These are phyloP conservation scores for Aspergillus hiratsukae DNA, from an alignment of 2,329 filamentous ascomycete genomes.

Conservation along the genomic window DNA sequence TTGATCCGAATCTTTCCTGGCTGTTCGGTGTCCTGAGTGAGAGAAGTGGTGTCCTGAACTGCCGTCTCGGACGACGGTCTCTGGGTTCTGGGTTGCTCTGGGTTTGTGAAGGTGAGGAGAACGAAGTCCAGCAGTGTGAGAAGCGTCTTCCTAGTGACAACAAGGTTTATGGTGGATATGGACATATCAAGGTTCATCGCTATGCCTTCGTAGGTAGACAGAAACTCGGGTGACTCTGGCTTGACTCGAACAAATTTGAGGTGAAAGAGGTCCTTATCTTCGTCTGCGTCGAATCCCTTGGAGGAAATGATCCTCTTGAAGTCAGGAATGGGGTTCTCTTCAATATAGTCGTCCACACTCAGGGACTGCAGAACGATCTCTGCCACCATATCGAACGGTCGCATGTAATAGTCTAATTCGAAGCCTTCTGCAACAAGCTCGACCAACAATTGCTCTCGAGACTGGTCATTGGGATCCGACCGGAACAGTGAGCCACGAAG, in stretches of 20 bases:
- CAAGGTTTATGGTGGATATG: conserved; percentile 91
- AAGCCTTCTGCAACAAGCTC: conserved; percentile 90
- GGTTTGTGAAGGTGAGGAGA: conserved; percentile 79
- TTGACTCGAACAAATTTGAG: conserved; percentile 90
- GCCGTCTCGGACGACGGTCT: conserved; percentile 27
- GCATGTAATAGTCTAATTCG: conserved; percentile 77
- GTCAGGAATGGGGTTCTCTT: conserved; percentile 74
- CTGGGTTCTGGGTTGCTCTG: conserved; percentile 45
- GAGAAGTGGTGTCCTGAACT: conserved; percentile 22
- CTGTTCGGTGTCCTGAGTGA: conserved; percentile 29
- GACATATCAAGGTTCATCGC: conserved; percentile 88
- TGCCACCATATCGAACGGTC: conserved; percentile 88
- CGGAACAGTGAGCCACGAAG: conserved; percentile 89
- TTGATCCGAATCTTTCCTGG: conserved; percentile 85
- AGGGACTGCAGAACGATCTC: conserved; percentile 84
- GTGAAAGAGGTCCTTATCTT: conserved; percentile 75
- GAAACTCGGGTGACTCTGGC: conserved; percentile 85
- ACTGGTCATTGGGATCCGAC: conserved; percentile 72
- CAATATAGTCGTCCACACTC: conserved; percentile 91
- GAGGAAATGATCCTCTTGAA: conserved; percentile 99
- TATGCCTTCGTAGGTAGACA: conserved; percentile 84
- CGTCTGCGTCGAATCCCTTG: conserved; percentile 64
- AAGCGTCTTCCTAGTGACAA: conserved; percentile 89
- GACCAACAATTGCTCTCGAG: conserved; percentile 76
- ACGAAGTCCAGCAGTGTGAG: conserved; percentile 92